Conservation (phyloP, 495 filamentous ascomycete genomes). For the Penicillium simplicissimum region DNA sequence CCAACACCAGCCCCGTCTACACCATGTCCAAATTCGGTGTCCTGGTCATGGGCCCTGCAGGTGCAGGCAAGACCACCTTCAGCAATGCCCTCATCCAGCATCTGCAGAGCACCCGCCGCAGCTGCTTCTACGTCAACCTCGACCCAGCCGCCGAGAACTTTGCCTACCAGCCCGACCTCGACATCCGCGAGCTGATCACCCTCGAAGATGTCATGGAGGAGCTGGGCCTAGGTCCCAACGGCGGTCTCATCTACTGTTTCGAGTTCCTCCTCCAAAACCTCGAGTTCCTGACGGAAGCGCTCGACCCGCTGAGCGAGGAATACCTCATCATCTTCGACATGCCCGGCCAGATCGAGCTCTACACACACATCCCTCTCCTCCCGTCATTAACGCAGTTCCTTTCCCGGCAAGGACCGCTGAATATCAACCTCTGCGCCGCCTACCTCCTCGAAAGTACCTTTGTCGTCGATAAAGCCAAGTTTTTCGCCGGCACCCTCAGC, state of each 20-base stretch:
- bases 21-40: slow-evolving; percentile 91
- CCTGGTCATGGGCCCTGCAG: slow-evolving; percentile 92
- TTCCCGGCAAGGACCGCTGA: slow-evolving; percentile 73
- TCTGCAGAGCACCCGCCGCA: slow-evolving; percentile 82
- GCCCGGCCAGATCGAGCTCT: slow-evolving; percentile 98
- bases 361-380: slow-evolving; percentile 92
- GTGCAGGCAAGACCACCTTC: slow-evolving; percentile 92
- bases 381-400: slow-evolving; percentile 83
- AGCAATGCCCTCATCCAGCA: slow-evolving; percentile 91
- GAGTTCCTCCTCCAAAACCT: slow-evolving; percentile 92
- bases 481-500: slow-evolving; percentile 90
- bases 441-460: slow-evolving; percentile 96
- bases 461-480: slow-evolving; percentile 91
- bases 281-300: slow-evolving; percentile 84
- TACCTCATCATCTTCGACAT: slow-evolving; percentile 97
- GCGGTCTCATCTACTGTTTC: slow-evolving; percentile 96
- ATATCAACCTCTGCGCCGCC: slow-evolving; percentile 89
- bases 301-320: slow-evolving; percentile 88
- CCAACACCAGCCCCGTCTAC: too few species aligned
- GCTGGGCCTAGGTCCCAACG: slow-evolving; percentile 89
- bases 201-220: slow-evolving; percentile 99
- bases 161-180: slow-evolving; percentile 86
- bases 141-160: slow-evolving; percentile 95
- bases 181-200: slow-evolving; percentile 95
- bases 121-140: slow-evolving; percentile 95